phyloP scores from a whole-genome alignment of 164 flowering plant species.

The Buxus sempervirens region DNA sequence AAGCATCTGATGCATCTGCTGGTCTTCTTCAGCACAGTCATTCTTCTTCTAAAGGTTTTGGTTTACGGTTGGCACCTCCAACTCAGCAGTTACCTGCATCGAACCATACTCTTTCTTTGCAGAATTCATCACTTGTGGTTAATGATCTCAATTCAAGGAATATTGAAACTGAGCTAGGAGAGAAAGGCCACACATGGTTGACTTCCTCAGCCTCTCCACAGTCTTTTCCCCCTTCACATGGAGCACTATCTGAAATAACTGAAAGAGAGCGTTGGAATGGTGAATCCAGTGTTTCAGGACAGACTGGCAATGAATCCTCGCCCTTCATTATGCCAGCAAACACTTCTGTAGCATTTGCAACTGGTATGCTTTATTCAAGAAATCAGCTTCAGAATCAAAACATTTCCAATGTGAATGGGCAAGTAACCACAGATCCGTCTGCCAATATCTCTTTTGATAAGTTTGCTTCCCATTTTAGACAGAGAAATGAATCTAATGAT shows the following conservation, averaged over 20 bases:
- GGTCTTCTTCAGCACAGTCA: conserved; percentile 46
- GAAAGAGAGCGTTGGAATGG: conserved; percentile 31
- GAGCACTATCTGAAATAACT: conserved; percentile 23
- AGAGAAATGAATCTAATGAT: conserved; percentile 23
- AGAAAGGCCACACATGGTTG: conserved; percentile 30
- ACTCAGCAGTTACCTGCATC: conserved; percentile 42
- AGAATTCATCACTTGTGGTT: conserved; percentile 29
- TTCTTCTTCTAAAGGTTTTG: conserved; percentile 61
- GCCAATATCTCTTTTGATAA: conserved; percentile 27
- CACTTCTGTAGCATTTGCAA: conserved; percentile 24
- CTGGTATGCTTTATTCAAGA: conserved; percentile 32
- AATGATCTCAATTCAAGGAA: conserved; percentile 30
- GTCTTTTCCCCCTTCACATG: conserved; percentile 26
- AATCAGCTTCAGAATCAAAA: conserved; percentile 43
- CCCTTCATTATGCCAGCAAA: conserved; percentile 27
- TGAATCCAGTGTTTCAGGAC: conserved; percentile 27
- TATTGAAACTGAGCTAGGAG: conserved; percentile 31
- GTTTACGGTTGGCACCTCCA: conserved; percentile 73
- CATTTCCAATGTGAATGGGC: conserved; percentile 26
- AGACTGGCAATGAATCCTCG: conserved; percentile 26
- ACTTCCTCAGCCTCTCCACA: conserved; percentile 32
- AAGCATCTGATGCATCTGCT: conserved; percentile 45
- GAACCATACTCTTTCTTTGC: conserved; percentile 37
- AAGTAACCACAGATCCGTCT: conserved; percentile 27
- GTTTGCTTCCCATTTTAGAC: conserved; percentile 29